Evolutionary conservation across 495 filamentous ascomycete genomes (phyloP).

Genomic region (Sphaerosporella brunnea): DNA sequence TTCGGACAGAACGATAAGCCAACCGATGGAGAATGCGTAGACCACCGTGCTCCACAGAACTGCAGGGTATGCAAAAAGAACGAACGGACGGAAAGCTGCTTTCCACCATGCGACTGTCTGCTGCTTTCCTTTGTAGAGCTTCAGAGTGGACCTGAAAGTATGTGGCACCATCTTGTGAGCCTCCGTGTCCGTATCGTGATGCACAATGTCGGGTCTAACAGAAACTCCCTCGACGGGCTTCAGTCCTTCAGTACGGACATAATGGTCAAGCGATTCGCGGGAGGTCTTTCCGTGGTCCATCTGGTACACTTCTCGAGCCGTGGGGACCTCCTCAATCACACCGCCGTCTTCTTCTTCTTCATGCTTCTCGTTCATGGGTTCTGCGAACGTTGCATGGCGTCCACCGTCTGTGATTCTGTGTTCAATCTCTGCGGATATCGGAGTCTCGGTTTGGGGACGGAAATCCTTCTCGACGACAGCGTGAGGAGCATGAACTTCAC

Average conservation of each 20-base stretch:
- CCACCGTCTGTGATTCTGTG: neutral
- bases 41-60: slow-evolving; percentile 81
- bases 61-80: slow-evolving; percentile 71
- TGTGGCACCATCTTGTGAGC: slow-evolving; percentile 33
- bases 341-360: slow-evolving; percentile 5
- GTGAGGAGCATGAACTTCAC: slow-evolving; percentile 14
- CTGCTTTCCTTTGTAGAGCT: slow-evolving; percentile 58
- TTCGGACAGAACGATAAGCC: slow-evolving; percentile 90
- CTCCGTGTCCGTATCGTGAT: too few species aligned
- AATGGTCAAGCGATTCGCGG: slow-evolving; percentile 16
- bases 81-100: slow-evolving; percentile 58
- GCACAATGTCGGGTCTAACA: neutral
- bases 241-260: slow-evolving; percentile 7
- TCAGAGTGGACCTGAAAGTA: slow-evolving; percentile 52
- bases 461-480: neutral
- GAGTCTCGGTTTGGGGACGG: neutral
- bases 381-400: neutral
- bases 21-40: slow-evolving; percentile 80
- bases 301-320: slow-evolving; percentile 10
- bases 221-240: slow-evolving; percentile 4
- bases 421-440: neutral
- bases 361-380: slow-evolving; percentile 5
- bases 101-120: slow-evolving; percentile 61
- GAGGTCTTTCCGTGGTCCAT: slow-evolving; percentile 13
- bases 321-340: neutral